A percentile compares a stretch with the other conserved stretches of the same genome.
Evolutionary conservation across 805 yeast species (phyloP).

Genomic region (Suhomyces sp.): DNA sequence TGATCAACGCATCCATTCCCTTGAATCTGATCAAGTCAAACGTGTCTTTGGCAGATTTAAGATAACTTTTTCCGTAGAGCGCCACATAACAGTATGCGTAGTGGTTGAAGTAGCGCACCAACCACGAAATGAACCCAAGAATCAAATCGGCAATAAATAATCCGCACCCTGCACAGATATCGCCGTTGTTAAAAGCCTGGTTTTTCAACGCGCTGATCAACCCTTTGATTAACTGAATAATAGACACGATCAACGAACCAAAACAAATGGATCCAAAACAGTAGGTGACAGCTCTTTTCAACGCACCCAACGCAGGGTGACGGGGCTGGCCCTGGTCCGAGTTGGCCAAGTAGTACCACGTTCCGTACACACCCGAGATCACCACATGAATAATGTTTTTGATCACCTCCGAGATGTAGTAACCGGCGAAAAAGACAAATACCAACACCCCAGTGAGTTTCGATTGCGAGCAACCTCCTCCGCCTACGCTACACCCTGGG

Average conservation of each 20-base stretch:
- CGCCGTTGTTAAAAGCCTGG: constrained; percentile 50
- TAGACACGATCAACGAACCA: constrained; percentile 71
- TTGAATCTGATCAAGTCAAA: constrained; percentile 72
- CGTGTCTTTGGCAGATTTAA: constrained; percentile 76
- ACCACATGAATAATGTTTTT: constrained; percentile 78
- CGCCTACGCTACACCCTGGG: constrained; percentile 56
- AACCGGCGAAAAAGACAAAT: constrained; percentile 79
- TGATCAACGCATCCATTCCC: constrained; percentile 81
- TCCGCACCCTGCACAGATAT: constrained; percentile 51
- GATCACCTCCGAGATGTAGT: constrained; percentile 76
- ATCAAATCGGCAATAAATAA: constrained; percentile 56
- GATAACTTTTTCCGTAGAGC: constrained; percentile 76
- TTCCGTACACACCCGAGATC: constrained; percentile 80
- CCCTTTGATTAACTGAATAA: constrained; percentile 66
- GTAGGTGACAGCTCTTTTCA: constrained; percentile 75
- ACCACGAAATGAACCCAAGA: constrained; percentile 69
- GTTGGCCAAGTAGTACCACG: constrained; percentile 82
- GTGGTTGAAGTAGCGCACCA: constrained; percentile 81
- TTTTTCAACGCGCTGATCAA: constrained; percentile 51
- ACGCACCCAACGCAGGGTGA: constrained; percentile 78
- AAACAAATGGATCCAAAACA: constrained; percentile 90
- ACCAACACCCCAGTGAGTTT: constrained; percentile 69
- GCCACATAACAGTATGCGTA: constrained; percentile 88
- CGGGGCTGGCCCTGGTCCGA: constrained; percentile 77
- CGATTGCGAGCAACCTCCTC: constrained; percentile 48